Base-by-base conservation (phyloP, 2,329 filamentous ascomycete species). In the Exophiala spinifera region DNA sequence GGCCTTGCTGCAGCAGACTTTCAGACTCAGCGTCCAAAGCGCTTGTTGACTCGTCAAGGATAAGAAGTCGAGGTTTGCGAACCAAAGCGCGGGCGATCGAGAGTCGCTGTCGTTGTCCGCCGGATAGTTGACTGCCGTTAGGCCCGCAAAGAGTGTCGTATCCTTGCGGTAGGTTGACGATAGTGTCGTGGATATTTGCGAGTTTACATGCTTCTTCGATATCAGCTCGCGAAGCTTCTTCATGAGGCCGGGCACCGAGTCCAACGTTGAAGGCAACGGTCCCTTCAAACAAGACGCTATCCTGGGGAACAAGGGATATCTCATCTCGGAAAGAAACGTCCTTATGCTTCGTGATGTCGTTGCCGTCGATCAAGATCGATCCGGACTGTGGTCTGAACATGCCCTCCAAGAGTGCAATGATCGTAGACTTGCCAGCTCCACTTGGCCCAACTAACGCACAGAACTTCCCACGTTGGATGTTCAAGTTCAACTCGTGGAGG, bases 351-450 rank as follows among this genome's bases (percentile, higher is more conserved):
- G 83, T 86, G 64, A 97, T 88, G 57, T 95, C 88, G 60, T 85
- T 82, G 50, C 85, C 89, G 65, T 97, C 91, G 17, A 97, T 78
- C 53, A 83, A 87, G 25, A 97, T 79, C 11, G 84, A 84, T 10
- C 92, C 92, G 0, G 82, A 79, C 0, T 91, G 78, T 0, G 90
- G 88, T 63, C 96, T 89, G 68, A 97, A 97, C 76, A 97, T 96
- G 25, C 92, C 86, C 69, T 97, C 91, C 17, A 97, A 76, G 2
- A 97, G 79, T 4, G 89, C 87, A 67, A 97, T 95, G 0, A 91
- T 94, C 0, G 92, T 97, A 44, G 84, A 89, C 76, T 99, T 97
- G 54, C 94, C 92, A 66, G 91, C 95, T 2, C 94, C 92, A 46
- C 87, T 91, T 0, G 91, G 87, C 10, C 92, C 94, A 8, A 97